A percentile compares a stretch with the other conserved stretches of the same genome.
Conservation (phyloP, 2,329 filamentous ascomycete genomes). For the Trichoderma aggressivum region DNA sequence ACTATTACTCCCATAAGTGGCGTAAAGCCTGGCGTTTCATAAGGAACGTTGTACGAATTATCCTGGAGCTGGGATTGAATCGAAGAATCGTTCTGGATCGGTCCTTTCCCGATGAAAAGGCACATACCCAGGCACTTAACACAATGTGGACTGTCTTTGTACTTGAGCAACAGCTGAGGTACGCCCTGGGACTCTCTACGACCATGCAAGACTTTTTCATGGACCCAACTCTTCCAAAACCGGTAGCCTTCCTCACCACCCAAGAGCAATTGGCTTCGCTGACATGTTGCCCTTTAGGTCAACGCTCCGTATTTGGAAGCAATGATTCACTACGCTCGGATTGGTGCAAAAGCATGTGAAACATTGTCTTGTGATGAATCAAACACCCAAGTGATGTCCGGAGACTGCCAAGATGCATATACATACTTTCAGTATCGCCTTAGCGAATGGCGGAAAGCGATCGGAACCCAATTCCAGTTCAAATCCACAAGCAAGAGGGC, state of each 20-base stretch:
- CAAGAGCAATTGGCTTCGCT: neutral
- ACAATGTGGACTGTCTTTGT: neutral
- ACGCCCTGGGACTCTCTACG: neutral
- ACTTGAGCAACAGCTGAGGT: neutral
- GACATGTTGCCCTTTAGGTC: neutral
- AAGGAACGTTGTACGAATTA: neutral
- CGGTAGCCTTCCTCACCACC: neutral
- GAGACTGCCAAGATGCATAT: neutral
- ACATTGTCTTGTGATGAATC: neutral
- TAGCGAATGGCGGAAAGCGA: neutral
- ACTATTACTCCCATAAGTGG: neutral
- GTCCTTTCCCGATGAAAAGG: neutral
- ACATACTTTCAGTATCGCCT: neutral
- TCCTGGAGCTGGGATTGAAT: neutral
- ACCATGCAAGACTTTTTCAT: neutral
- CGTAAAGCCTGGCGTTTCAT: neutral
- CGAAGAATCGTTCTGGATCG: neutral
- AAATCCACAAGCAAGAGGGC: neutral
- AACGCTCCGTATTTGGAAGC: neutral
- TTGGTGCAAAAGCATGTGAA: neutral
- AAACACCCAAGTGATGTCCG: neutral
- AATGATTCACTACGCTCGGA: neutral
- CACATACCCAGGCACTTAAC: neutral
- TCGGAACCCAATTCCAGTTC: neutral
- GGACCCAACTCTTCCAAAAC: neutral